Evolutionary conservation across 2,329 filamentous ascomycete genomes (phyloP).

Genomic region (Coniella lustricola): DNA sequence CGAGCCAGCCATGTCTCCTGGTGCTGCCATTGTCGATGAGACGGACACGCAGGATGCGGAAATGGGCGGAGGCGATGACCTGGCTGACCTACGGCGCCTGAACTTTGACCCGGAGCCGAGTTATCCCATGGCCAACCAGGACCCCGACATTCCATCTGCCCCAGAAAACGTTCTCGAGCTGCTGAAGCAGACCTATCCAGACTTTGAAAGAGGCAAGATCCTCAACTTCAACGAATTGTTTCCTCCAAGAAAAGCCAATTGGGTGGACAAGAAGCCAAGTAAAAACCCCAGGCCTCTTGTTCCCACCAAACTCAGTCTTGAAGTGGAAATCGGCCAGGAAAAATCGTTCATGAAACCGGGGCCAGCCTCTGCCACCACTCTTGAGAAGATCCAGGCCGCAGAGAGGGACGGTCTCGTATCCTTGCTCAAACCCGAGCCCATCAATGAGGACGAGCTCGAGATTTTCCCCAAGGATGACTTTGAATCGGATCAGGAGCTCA

Average conservation of each 20-base stretch:
- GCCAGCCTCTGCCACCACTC: constrained; percentile 44
- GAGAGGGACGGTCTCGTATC: constrained; percentile 42
- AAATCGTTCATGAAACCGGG: constrained; percentile 74
- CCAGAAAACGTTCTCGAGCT: constrained; percentile 69
- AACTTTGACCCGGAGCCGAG: constrained; percentile 38
- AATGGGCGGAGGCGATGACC: constrained; percentile 27
- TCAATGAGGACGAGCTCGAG: constrained; percentile 38
- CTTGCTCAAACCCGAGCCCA: constrained; percentile 32
- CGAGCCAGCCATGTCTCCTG: constrained; percentile 38
- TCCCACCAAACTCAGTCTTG: constrained; percentile 81
- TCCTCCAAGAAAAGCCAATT: constrained; percentile 70
- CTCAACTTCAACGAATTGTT: constrained; percentile 78
- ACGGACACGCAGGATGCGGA: constrained; percentile 22
- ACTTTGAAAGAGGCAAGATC: constrained; percentile 67
- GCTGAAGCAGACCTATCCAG: constrained; percentile 72
- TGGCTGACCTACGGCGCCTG: constrained; percentile 31
- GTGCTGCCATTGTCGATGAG: constrained; percentile 30
- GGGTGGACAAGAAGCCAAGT: constrained; percentile 67
- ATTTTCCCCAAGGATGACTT: constrained; percentile 33
- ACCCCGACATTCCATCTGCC: constrained; percentile 58
- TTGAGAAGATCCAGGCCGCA: constrained; percentile 48
- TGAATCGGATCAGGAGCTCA: constrained; percentile 53
- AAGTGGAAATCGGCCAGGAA: constrained; percentile 80
- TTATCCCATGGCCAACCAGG: constrained; percentile 45
- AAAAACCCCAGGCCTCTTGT: constrained; percentile 77